A percentile compares a stretch with the other conserved stretches of the same genome.
These are phyloP conservation scores for Teratosphaeria pseudoeucalypti DNA, from an alignment of 2,329 filamentous ascomycete species.

Conservation along the genomic window DNA sequence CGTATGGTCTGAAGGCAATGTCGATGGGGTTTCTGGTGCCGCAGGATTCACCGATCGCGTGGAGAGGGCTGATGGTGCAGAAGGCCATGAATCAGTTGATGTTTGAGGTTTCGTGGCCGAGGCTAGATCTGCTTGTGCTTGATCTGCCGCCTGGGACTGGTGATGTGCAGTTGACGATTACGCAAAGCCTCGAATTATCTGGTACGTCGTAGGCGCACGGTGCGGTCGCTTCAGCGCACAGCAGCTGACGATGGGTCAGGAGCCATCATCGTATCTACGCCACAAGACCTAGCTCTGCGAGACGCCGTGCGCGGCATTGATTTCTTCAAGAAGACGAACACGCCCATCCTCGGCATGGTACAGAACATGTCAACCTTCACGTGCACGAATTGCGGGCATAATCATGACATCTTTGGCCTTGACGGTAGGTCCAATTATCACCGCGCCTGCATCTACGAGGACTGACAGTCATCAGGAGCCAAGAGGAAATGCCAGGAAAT, in stretches of 20 bases:
- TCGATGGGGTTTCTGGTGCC: constrained; percentile 91
- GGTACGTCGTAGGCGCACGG: constrained; percentile 32
- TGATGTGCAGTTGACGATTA: constrained; percentile 93
- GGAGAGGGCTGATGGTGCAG: constrained; percentile 95
- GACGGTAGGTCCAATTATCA: constrained; percentile 18
- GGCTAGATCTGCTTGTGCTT: constrained; percentile 76
- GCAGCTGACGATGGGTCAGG: constrained; percentile 33
- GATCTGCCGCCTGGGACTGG: constrained; percentile 92
- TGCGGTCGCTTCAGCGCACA: neutral
- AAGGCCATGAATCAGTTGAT: constrained; percentile 93
- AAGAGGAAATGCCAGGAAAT: constrained; percentile 59
- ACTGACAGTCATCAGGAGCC: constrained; percentile 44
- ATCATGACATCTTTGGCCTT: constrained; percentile 28
- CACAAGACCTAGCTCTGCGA: constrained; percentile 83
- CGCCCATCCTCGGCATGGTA: constrained; percentile 76
- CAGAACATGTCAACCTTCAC: constrained; percentile 84
- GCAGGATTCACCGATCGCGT: constrained; percentile 74
- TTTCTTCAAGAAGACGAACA: constrained; percentile 79
- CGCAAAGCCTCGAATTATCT: constrained; percentile 82
- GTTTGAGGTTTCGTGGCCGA: constrained; percentile 90
- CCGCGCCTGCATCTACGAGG: neutral
- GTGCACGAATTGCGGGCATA: constrained; percentile 50
- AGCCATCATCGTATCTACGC: constrained; percentile 80
- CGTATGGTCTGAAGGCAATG: constrained; percentile 96
- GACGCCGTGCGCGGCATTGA: constrained; percentile 87